phyloP scores from a whole-genome alignment of 306 rosid genomes.

The Cicer yamashitae region DNA sequence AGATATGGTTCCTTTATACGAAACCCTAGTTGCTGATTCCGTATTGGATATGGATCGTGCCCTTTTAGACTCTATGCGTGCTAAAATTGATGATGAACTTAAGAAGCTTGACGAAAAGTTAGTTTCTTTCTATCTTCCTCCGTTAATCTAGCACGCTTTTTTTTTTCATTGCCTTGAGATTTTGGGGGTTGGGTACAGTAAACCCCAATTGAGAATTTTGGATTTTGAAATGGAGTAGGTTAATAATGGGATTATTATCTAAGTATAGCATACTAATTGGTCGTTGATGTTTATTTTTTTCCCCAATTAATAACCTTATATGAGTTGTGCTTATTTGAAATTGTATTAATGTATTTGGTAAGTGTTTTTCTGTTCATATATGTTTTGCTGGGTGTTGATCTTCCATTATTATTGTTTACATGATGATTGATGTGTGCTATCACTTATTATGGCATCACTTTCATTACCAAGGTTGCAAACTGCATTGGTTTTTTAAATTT shows the following conservation, averaged over 20 bases:
- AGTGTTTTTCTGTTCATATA: neutral
- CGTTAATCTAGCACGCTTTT: neutral
- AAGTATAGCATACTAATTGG: neutral
- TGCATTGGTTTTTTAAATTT: neutral
- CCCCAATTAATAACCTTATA: neutral
- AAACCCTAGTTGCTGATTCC: slow-evolving; percentile 75
- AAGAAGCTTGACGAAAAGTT: slow-evolving; percentile 91
- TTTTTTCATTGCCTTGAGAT: neutral
- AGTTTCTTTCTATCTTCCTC: slow-evolving; percentile 43
- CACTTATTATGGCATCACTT: neutral
- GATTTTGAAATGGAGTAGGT: slow-evolving; percentile 36
- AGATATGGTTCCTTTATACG: slow-evolving; percentile 88
- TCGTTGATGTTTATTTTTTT: slow-evolving; percentile 16
- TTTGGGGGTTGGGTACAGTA: neutral
- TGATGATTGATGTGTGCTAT: neutral
- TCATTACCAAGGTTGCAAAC: neutral
- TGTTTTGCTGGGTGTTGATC: neutral
- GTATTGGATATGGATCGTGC: slow-evolving; percentile 74
- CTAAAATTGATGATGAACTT: slow-evolving; percentile 74
- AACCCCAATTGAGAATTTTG: slow-evolving; percentile 27
- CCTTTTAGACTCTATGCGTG: slow-evolving; percentile 74
- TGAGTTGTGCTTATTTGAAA: slow-evolving; percentile 27
- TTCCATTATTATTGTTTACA: neutral
- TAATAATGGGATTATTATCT: neutral
- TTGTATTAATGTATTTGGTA: neutral